Evolutionary conservation across 1,139 yeast genomes (phyloP).

Genomic region (Saccharomycopsis hybrid): DNA sequence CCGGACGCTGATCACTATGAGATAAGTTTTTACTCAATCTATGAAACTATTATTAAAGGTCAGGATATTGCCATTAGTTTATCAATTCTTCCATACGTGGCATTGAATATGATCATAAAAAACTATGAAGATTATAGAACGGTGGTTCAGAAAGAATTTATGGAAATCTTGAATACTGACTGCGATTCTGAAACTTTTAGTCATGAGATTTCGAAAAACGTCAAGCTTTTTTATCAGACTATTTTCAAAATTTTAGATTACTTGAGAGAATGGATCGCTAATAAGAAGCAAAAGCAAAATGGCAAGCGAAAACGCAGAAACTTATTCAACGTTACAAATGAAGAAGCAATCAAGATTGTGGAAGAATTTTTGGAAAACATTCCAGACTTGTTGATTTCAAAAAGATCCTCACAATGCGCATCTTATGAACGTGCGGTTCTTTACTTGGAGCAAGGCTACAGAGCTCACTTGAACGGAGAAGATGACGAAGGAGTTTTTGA

Average conservation of each 20-base stretch:
- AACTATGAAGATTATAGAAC: constrained; percentile 39
- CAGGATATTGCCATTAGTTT: constrained; percentile 67
- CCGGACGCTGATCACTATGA: constrained; percentile 24
- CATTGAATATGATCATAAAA: constrained; percentile 57
- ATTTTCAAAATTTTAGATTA: constrained; percentile 79
- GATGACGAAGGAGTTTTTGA: constrained; percentile 39
- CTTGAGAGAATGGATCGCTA: constrained; percentile 66
- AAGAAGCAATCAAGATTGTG: constrained; percentile 33
- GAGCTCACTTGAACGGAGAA: constrained; percentile 25
- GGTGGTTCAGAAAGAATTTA: constrained; percentile 51
- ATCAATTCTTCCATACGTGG: constrained; percentile 73
- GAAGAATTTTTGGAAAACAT: constrained; percentile 46
- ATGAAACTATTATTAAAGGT: constrained; percentile 50
- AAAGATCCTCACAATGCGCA: constrained; percentile 74
- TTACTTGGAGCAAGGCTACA: constrained; percentile 71
- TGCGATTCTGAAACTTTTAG: constrained; percentile 34
- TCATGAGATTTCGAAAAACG: constrained; percentile 49
- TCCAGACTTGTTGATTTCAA: constrained; percentile 67
- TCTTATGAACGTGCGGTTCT: constrained; percentile 87
- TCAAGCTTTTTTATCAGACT: constrained; percentile 61
- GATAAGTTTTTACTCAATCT: constrained; percentile 19
- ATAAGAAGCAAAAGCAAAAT: constrained; percentile 28
- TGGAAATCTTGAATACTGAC: constrained; percentile 46
- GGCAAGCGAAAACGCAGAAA: constrained; percentile 22
- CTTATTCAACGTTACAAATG: constrained; percentile 22